Base-by-base conservation (phyloP, 2,329 filamentous ascomycete genomes). In the Sporothrix pallida region DNA sequence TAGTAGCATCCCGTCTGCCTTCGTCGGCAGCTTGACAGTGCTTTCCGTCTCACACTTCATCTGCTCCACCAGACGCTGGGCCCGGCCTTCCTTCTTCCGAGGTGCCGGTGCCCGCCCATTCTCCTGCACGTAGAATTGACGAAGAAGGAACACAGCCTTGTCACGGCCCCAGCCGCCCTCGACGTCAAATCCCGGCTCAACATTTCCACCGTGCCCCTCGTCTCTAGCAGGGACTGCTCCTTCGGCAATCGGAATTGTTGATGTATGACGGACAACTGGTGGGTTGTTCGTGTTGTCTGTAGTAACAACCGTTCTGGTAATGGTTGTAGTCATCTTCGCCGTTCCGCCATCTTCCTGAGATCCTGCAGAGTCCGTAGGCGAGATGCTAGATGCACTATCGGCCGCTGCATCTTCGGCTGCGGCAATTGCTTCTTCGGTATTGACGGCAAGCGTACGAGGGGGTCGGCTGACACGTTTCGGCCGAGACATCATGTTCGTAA, bases 111-210 rank as follows among this genome's bases (percentile, higher is more conserved):
- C 93, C 86, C 96, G 93, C 76, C 93, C 94, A 82, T 99, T 99
- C 83, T 99, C 95, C 83, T 99, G 96, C 46, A 99, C 93, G 81
- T 99, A 99, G 82, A 99, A 99, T 74, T 95, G 91, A 76, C 97
- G 88, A 77, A 99, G 86, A 77, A 99, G 83, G 82, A 95, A 95
- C 75, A 99, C 97, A 4, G 96, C 95, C 80, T 98, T 95, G 79
- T 97, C 93, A 65, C 94, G 89, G 78, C 94, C 93, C 85, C 97
- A 91, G 0, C 95, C 95, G 54, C 95, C 94, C 80, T 94, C 91
- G 73, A 94, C 94, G 63, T 92, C 90, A 80, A 93, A 98, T 5
- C 93, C 90, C 10, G 85, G 86, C 80, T 97, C 94, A 63, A 97
- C 88, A 76, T 91, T 92, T 26, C 88, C 88, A 73, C 91, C 92